These are phyloP conservation scores for Eucalyptus tenuipes DNA, from an alignment of 345 rosid genomes.

Conservation along the genomic window DNA sequence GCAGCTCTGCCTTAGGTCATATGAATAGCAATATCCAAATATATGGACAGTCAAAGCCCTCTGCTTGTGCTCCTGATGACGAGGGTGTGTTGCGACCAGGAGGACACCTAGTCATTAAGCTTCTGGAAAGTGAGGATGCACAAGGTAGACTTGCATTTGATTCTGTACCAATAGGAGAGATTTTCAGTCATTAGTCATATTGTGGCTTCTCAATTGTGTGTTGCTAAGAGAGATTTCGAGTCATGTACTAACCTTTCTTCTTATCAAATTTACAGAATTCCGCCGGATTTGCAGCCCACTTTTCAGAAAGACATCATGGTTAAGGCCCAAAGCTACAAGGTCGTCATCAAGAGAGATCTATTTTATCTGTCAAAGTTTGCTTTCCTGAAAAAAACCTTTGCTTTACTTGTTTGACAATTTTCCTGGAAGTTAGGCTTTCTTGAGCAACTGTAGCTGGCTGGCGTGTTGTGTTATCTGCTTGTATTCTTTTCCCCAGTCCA, in stretches of 20 bases:
- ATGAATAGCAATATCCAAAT: background rate
- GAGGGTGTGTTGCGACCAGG: conserved; percentile 46
- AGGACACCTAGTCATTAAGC: conserved; percentile 83
- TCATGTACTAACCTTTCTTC: background rate
- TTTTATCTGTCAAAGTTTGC: conserved; percentile 68
- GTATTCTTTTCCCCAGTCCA: background rate
- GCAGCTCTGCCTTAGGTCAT: conserved; percentile 24
- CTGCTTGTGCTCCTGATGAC: conserved; percentile 4
- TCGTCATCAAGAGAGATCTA: conserved; percentile 91
- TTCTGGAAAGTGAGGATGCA: conserved; percentile 82
- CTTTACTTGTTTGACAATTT: background rate
- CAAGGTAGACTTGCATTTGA: conserved; percentile 29
- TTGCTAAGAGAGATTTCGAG: background rate
- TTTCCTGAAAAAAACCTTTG: background rate
- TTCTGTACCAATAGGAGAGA: background rate
- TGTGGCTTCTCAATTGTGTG: background rate
- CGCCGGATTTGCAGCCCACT: conserved; percentile 63
- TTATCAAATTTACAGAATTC: conserved; percentile 31
- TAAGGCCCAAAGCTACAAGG: conserved; percentile 93
- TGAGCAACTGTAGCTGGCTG: background rate
- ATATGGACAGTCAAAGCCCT: background rate
- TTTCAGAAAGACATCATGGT: conserved; percentile 74
- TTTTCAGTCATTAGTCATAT: background rate
- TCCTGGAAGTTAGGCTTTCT: background rate
- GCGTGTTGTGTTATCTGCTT: background rate